Evolutionary conservation across 257 asterid species (phyloP), one percentile per base, ranked within the genome.

Genomic region (Avicennia marina): DNA sequence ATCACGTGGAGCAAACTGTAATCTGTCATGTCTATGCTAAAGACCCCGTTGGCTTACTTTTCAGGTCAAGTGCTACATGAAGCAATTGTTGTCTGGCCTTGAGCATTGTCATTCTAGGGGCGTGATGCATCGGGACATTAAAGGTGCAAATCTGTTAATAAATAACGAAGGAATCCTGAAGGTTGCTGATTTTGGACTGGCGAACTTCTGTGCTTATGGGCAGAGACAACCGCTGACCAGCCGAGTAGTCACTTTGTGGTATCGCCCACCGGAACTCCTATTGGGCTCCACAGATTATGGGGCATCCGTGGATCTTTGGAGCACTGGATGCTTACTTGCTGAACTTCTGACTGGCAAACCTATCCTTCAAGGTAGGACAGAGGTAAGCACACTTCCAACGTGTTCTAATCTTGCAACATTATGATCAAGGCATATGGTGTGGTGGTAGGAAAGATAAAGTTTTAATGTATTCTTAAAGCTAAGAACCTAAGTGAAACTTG

Each of bases 311-410:
- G 99, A 93, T 75, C 80, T 93, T 22, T 93, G 97, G 99, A 93
- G 99, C 41, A 90, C 81, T 21, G 99, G 99, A 6, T 93, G 99
- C 70, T 82, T 93, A n/a, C 78, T 89, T 45, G 90, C 91, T 0
- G 99, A 93, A 68, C 94, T 93, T 64, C 81, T 93, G 48, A 75
- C 67, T 3, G 93, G 96, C 33, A 79, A 55, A 68, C 99, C 97
- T n/a, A 78, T 93, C 51, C 88, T 93, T 70, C 99, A 89, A 77
- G 99, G 99, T 36, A 77, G 96, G 72, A 93, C 99, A 12, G 99
- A 93, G 96, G 98, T 87, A 64, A 62, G 34, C 49, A 41, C 56
- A n/a, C 43, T 45, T 25, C 19, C 20, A 10, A 16, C 17, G 18
- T n/a, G n/a, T n/a, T n/a, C n/a, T n/a, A n/a, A n/a, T n/a, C n/a